Base-by-base conservation (phyloP, 2,329 filamentous ascomycete species). In the Ceratocystis harringtonii region DNA sequence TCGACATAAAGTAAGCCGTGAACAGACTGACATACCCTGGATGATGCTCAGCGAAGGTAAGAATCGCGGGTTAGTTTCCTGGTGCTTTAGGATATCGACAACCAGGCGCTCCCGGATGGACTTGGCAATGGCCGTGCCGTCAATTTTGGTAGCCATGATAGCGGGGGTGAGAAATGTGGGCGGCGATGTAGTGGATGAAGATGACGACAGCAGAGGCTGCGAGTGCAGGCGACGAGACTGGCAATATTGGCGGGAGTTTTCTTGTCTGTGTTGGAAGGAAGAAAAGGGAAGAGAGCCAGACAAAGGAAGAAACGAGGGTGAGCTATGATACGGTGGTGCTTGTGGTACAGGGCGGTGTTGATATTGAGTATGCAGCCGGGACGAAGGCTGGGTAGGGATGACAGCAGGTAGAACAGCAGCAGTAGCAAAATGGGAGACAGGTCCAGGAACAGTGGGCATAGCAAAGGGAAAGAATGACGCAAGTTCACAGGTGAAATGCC, bases 81-180 rank as follows among this genome's bases (percentile, higher is more conserved):
- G 92, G 74, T 85, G 88, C 74, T 89, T 80, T 70, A 84, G 82
- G 76, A 99, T 95, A 76, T 96, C 87, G 60, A 78, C 79, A 71
- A 87, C 87, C 72, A 99, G 82, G 68, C 82, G 82, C 78, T 92
- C 89, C 68, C 94, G 87, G 74, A 97, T 96, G 74, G 80, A 83
- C 80, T 92, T 95, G 71, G 94, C 94, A 78, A 97, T 91, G 74
- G 90, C 90, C 66, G 87, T 96, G 79, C 94, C 94, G 79, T 99
- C 94, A 72, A 99, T 94, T 80, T 91, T 96, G 70, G 90, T 92
- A 71, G 85, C 84, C 92, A 96, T 97, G 73, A 77, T 80, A 76
- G 78, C 71, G 69, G 81, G 84, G 70, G 77, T 76, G 52, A 77
- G 76, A 70, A 79, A 80, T 67, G 25, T 10, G 61, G 50, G 8